Evolutionary conservation across 768 basidiomycete genomes (phyloP), one percentile per base, ranked within the genome.

Genomic region (Kwoniella newhampshirensis): DNA sequence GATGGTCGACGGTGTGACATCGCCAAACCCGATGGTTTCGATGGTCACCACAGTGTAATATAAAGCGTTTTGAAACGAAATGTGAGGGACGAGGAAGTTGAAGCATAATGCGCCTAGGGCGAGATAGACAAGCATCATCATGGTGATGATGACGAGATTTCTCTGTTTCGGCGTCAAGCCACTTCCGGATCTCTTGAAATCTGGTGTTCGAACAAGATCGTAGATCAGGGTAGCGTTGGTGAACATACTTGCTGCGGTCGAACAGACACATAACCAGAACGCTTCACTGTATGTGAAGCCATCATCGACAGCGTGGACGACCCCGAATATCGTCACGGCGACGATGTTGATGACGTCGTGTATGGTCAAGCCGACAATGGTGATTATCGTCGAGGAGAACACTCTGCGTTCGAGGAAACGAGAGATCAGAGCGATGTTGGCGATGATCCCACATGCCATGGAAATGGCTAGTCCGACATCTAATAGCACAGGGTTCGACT

Each of bases 141-240:
- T 91, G 54, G 87, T 83, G 32, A 87, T 82, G 56, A 91, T 86
- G 28, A 87, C 83, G n/a, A 91, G 81, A 3, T 67, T 82, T 3
- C 89, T 83, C 65, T 91, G 90, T 68, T 85, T 89, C 21, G 82
- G 81, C 0, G 89, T 91, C 35, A 92, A 77, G 0, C 90, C 90
- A 61, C 55, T 62, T 84, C 88, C 88, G 51, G 83, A 84, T 44
- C 78, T 81, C 1, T 77, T 75, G 62, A 91, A 91, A 52, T 88
- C 81, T 1, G 81, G 78, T 0, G 85, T 89, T 13, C 68, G 75
- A 5, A 82, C 44, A 30, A 84, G 77, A 65, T 92, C 90, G 37
- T 80, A 72, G 8, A 87, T 79, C 2, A 92, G 77, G 0, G 85
- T 87, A 25, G 85, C 59, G 63, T 87, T 91, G 12, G 84, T 85